A percentile compares a stretch with the other conserved stretches of the same genome.
Evolutionary conservation across 2,329 filamentous ascomycete species (phyloP).

Genomic region (Aureobasidium subglaciale): DNA sequence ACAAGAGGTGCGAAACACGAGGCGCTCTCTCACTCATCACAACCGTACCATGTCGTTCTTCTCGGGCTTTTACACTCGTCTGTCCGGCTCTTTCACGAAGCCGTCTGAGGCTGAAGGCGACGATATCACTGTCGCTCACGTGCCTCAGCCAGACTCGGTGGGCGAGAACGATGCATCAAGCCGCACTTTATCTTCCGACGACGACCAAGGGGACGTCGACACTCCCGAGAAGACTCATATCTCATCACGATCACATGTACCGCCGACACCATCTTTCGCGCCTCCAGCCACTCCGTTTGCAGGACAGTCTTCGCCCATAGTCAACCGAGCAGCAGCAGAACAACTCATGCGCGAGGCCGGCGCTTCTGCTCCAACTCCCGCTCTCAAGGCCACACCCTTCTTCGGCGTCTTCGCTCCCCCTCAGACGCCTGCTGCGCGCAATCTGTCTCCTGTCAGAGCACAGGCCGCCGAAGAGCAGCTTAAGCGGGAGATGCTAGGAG

Average conservation of each 20-base stretch:
- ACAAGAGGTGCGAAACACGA: background rate
- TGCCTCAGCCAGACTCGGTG: background rate
- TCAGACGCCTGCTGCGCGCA: background rate
- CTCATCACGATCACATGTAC: background rate
- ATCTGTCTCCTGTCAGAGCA: slow-evolving; percentile 2
- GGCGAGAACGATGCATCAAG: slow-evolving; percentile 3
- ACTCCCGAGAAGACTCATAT: background rate
- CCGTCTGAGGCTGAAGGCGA: background rate
- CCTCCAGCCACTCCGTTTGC: slow-evolving; percentile 7
- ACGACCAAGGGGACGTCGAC: slow-evolving; percentile 1
- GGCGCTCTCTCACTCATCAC: background rate
- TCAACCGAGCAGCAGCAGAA: slow-evolving; percentile 6
- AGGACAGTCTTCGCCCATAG: background rate
- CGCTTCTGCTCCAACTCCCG: background rate
- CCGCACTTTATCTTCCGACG: slow-evolving; percentile 9
- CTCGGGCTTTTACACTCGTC: background rate
- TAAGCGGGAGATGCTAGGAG: background rate
- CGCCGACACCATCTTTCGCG: background rate
- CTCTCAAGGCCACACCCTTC: slow-evolving; percentile 1
- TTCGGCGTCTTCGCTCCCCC: slow-evolving; percentile 11
- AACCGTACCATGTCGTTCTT: background rate
- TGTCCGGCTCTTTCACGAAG: background rate
- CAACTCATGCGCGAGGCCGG: slow-evolving; percentile 10
- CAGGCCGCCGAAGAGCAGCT: slow-evolving; percentile 4
- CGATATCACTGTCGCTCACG: background rate